Conservation (phyloP, 805 yeast genomes). For the Pichia sporocuriosa region DNA sequence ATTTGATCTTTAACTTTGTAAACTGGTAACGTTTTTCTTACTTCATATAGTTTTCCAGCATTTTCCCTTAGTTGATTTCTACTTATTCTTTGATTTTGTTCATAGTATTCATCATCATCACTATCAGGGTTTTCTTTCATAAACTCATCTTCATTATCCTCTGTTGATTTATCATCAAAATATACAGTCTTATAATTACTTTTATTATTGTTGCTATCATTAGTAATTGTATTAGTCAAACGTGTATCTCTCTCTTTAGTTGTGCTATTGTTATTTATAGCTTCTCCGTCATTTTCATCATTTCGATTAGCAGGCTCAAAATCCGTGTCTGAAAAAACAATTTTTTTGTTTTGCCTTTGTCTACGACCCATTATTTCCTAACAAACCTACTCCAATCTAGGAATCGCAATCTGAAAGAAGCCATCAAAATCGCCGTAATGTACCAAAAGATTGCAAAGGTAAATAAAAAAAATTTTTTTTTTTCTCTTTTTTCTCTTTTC, state of each 20-base stretch:
- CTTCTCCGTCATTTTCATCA: no score
- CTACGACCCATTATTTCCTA: slow-evolving; percentile 1
- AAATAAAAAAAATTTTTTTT: no score
- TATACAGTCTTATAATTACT: slow-evolving; percentile 9
- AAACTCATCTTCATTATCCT: slow-evolving; percentile 16
- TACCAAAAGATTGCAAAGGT: no score
- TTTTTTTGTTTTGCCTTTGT: slow-evolving; percentile 24
- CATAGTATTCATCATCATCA: slow-evolving; percentile 21
- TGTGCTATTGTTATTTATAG: neutral
- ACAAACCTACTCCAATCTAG: no score
- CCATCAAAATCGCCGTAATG: no score
- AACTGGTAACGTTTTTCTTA: slow-evolving; percentile 64
- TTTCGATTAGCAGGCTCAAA: neutral
- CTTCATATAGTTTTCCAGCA: slow-evolving; percentile 39
- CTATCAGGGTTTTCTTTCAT: slow-evolving; percentile 15
- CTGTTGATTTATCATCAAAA: slow-evolving; percentile 26
- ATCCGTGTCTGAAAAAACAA: slow-evolving; percentile 19
- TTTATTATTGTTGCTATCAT: neutral
- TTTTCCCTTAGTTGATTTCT: slow-evolving; percentile 29
- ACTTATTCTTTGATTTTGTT: slow-evolving; percentile 3
- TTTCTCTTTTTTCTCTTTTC: no score
- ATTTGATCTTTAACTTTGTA: slow-evolving; percentile 63
- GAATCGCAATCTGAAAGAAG: no score
- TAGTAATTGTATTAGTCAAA: no score
- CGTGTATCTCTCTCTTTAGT: no score